Evolutionary conservation across 768 basidiomycete genomes (phyloP).

Genomic region (Zangia roseola): DNA sequence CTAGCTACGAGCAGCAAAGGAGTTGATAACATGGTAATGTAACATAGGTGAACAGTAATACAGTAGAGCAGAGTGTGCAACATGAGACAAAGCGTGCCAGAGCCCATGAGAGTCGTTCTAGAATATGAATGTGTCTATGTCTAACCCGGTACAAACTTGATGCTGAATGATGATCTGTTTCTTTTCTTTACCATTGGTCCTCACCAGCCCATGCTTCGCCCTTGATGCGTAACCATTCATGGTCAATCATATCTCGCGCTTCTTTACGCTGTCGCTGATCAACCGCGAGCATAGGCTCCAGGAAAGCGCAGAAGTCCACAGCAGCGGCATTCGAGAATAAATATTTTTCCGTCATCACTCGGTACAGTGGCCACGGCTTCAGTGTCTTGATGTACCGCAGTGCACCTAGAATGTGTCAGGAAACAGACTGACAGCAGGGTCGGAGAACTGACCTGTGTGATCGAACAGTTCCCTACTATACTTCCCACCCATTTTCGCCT

Average conservation of each 20-base stretch:
- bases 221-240: constrained; percentile 64
- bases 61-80: not conserved
- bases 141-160: not conserved
- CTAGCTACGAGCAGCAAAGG: constrained; percentile 5
- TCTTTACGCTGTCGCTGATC: constrained; percentile 67
- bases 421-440: not conserved
- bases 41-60: not conserved
- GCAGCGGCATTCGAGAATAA: constrained; percentile 62
- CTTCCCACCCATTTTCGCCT: constrained; percentile 79
- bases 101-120: constrained; percentile 7
- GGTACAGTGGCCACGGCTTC: constrained; percentile 78
- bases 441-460: constrained; percentile 48
- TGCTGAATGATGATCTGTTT: not conserved
- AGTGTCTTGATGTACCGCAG: constrained; percentile 72
- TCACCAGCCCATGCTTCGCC: constrained; percentile 29
- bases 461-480: constrained; percentile 87
- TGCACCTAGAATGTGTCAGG: constrained; percentile 41
- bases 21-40: constrained; percentile 2
- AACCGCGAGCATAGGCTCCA: constrained; percentile 72
- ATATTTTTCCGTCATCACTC: constrained; percentile 91
- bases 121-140: constrained; percentile 10
- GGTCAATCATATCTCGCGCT: constrained; percentile 72
- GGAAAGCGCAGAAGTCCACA: constrained; percentile 57
- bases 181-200: constrained; percentile 31
- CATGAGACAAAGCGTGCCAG: constrained; percentile 6